phyloP scores from a whole-genome alignment of 1,139 yeast genomes.

The Saccharomyces hybrid region DNA sequence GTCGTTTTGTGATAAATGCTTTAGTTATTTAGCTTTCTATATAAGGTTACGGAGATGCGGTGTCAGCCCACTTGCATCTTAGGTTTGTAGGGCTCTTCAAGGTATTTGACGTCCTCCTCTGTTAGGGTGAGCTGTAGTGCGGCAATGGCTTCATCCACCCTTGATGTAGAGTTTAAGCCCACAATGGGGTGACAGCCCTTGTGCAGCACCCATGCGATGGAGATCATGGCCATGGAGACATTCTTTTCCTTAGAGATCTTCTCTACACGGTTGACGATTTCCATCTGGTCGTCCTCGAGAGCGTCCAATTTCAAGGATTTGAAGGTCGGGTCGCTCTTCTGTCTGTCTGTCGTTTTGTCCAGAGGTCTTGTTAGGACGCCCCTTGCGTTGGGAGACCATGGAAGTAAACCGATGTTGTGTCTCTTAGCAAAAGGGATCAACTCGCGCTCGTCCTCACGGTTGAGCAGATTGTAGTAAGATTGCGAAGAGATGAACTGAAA shows the following conservation, averaged over 20 bases:
- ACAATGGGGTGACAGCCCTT: conserved; percentile 50
- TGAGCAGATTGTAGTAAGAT: conserved; percentile 42
- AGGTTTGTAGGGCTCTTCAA: conserved; percentile 46
- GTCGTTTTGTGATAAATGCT: not conserved
- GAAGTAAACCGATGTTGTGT: conserved; percentile 39
- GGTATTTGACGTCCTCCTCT: conserved; percentile 39
- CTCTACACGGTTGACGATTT: conserved; percentile 46
- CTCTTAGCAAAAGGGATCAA: conserved; percentile 38
- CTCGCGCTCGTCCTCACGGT: conserved; percentile 48
- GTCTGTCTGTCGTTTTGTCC: conserved; percentile 13
- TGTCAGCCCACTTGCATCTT: conserved; percentile 6
- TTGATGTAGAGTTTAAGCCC: conserved; percentile 43
- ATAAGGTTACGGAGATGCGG: not conserved
- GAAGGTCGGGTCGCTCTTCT: conserved; percentile 15
- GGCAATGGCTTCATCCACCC: conserved; percentile 47
- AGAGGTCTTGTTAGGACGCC: conserved; percentile 43
- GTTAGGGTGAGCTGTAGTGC: conserved; percentile 41
- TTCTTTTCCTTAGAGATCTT: conserved; percentile 40
- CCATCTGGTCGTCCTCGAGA: conserved; percentile 29
- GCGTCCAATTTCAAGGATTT: conserved; percentile 11
- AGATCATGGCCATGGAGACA: conserved; percentile 46
- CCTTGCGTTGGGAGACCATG: conserved; percentile 46
- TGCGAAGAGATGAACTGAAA: conserved; percentile 46
- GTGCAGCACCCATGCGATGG: conserved; percentile 47
- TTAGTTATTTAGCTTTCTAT: not conserved